Evolutionary conservation across 1,284 basidiomycete genomes (phyloP), one percentile per base, ranked within the genome.

Genomic region (Athelia psychrophila): DNA sequence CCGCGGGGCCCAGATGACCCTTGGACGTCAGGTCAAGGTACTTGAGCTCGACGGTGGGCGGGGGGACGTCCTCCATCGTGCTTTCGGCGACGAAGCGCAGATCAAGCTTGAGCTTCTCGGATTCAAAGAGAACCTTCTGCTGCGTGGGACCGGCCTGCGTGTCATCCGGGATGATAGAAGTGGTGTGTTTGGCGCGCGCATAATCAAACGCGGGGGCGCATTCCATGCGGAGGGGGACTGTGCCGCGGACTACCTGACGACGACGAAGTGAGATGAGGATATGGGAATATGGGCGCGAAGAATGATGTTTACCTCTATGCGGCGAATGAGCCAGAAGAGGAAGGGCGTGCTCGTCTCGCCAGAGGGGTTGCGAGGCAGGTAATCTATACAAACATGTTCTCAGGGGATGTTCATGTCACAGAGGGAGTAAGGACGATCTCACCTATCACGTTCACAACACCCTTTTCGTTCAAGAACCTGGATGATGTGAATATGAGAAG

Each of bases 151-250:
- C 51, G 5, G 20, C 32, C 47, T 55, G 50, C 19, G 55, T 66
- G 40, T 78, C 73, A 60, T 91, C 83, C 10, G 69, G 60, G 33
- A 81, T 57, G 55, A 89, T 67, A 27, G 76, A 68, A 0, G 88
- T 86, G 2, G 75, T 79, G 68, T 97, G 94, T 2, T 75, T 53
- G 51, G 85, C 80, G 13, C 86, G 79, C 2, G 92, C 93, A 62
- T 97, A 97, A 70, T 96, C 88, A 80, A 97, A 97, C 0, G 93
- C 94, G 0, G 94, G 94, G 0, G 92, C 92, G 61, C 91, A 94
- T 71, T 95, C 89, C 67, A 95, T 79, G 50, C 81, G 78, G 52
- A 95, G 75, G 0, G 88, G 84, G 27, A 95, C 74, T 2, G 64
- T 75, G 2, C 94, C 93, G 18, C 93, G 85, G 57, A 95, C 83